Evolutionary conservation across 2,329 filamentous ascomycete species (phyloP).

Genomic region (Camillea tinctor): DNA sequence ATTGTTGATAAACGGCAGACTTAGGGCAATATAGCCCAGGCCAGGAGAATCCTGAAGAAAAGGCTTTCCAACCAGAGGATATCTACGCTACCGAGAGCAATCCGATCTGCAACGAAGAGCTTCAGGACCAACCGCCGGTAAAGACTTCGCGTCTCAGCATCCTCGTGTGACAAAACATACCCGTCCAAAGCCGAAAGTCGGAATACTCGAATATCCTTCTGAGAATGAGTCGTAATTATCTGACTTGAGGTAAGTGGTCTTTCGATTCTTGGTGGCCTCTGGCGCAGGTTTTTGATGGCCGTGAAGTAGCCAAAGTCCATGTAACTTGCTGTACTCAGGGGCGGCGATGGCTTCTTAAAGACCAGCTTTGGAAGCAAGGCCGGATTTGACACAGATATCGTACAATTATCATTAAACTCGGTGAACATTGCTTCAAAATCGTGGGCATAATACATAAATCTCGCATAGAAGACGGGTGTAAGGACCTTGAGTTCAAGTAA

Average conservation of each 20-base stretch:
- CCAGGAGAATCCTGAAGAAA: slow-evolving; percentile 32
- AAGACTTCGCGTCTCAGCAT: slow-evolving; percentile 23
- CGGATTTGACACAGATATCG: slow-evolving; percentile 55
- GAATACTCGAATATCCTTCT: slow-evolving; percentile 45
- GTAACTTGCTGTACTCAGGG: slow-evolving; percentile 34
- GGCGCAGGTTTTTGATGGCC: slow-evolving; percentile 44
- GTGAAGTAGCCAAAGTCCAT: slow-evolving; percentile 43
- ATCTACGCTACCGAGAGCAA: slow-evolving; percentile 37
- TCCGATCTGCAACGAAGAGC: slow-evolving; percentile 44
- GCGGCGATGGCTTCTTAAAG: slow-evolving; percentile 38
- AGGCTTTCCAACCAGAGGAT: slow-evolving; percentile 35
- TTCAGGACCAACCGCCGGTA: slow-evolving; percentile 41
- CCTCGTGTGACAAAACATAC: slow-evolving; percentile 40
- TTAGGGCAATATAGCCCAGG: slow-evolving; percentile 28
- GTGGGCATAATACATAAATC: slow-evolving; percentile 62
- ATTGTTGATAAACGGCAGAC: not conserved
- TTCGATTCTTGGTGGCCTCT: slow-evolving; percentile 40
- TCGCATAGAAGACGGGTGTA: slow-evolving; percentile 65
- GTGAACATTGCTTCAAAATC: slow-evolving; percentile 61
- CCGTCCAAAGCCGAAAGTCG: slow-evolving; percentile 52
- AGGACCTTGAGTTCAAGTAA: slow-evolving; percentile 57
- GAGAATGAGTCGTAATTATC: slow-evolving; percentile 7
- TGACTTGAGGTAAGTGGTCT: slow-evolving; percentile 41
- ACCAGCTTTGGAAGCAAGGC: slow-evolving; percentile 49
- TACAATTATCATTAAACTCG: slow-evolving; percentile 59